phyloP scores from a whole-genome alignment of 2,329 filamentous ascomycete species.

The Venturia oleaginea region DNA sequence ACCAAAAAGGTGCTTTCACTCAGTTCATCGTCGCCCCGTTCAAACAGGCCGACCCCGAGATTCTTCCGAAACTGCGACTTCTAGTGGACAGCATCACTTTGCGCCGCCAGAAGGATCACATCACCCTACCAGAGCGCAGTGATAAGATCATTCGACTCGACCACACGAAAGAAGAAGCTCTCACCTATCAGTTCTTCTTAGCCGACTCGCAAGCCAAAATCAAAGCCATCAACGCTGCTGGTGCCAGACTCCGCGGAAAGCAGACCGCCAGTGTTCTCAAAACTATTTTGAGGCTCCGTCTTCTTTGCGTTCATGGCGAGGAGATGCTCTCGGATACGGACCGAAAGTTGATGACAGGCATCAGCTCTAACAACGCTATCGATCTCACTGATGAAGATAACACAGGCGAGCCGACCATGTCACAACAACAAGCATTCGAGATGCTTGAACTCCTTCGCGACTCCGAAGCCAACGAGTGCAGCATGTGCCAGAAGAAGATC shows the following conservation, averaged over 20 bases:
- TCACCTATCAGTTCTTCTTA: constrained; percentile 77
- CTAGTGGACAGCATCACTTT: constrained; percentile 93
- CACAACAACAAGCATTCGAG: constrained; percentile 68
- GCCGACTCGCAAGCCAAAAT: constrained; percentile 73
- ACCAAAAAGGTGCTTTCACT: constrained; percentile 65
- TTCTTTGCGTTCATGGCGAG: constrained; percentile 89
- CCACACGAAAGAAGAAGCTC: constrained; percentile 66
- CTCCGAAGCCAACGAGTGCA: constrained; percentile 66
- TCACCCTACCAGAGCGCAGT: constrained; percentile 65
- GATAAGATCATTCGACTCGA: constrained; percentile 66
- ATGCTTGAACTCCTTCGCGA: constrained; percentile 79
- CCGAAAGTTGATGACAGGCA: constrained; percentile 66
- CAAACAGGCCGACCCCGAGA: constrained; percentile 75
- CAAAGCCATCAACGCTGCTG: constrained; percentile 58
- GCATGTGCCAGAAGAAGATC: constrained; percentile 55
- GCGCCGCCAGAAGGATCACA: constrained; percentile 82
- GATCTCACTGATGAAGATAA: constrained; percentile 75
- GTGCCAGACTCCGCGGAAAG: constrained; percentile 65
- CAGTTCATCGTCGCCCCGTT: constrained; percentile 77
- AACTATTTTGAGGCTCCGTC: constrained; percentile 80
- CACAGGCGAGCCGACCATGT: constrained; percentile 43
- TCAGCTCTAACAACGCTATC: constrained; percentile 78
- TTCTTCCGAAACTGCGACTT: constrained; percentile 75
- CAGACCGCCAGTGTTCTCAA: constrained; percentile 93
- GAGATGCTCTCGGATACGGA: constrained; percentile 83